Evolutionary conservation across 2,329 filamentous ascomycete species (phyloP), one percentile per base, ranked within the genome.

Genomic region (Hypoxylon sp.): DNA sequence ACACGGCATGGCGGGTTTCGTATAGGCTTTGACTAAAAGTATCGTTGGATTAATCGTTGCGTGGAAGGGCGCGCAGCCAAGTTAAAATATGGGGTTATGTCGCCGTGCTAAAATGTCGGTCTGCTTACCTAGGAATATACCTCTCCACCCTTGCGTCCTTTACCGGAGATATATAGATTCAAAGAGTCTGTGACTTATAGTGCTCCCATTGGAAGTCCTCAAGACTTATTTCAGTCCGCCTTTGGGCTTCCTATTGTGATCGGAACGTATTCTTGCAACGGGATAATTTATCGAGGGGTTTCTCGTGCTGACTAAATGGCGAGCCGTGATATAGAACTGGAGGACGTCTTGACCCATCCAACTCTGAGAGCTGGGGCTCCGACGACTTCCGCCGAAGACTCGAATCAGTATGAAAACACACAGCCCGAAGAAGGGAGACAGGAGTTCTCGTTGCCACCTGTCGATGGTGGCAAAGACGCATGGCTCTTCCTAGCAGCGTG

Each of bases 401-500:
- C 24, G 22, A 42, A 13, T 31, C 51, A 19, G 42, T 59, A 63
- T 10, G 19, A n/a, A 4, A 33, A 48, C 33, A 19, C 17, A 33
- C 60, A 59, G 11, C 54, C 54, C 26, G 67, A 69, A 48, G 67
- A 59, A 37, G 66, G 51, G 10, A 65, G 60, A 57, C 64, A 67
- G 29, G 71, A 70, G 26, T 69, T 68, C 51, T 73, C 70, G 3
- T 54, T 75, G 10, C 75, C 76, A 2, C 75, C 76, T 5, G 75
- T 76, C 8, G 76, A 78, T 29, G 71, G 75, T 0, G 76, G 76
- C 4, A 78, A 77, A 63, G 75, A 77, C 35, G 76, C 76, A 8
- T 77, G 74, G 73, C 74, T 86, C 11, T 85, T 86, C 70, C 76
- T 88, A 2, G 78, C 80, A 5, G 85, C 82, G 0, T 84, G 83